These are phyloP conservation scores for Lentinula sp. DNA, from an alignment of 768 basidiomycete genomes.

Conservation along the genomic window DNA sequence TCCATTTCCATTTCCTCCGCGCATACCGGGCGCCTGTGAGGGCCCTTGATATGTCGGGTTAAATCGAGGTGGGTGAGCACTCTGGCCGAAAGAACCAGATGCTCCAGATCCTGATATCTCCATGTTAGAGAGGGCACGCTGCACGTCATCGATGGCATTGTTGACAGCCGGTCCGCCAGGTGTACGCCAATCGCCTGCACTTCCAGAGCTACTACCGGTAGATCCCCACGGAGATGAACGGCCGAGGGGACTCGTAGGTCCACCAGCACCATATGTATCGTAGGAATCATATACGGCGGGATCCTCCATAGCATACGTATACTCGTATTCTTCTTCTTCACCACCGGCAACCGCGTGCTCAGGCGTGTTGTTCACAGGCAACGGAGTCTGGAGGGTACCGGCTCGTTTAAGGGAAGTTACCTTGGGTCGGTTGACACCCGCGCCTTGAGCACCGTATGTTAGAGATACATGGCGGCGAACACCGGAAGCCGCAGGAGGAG, in stretches of 20 bases:
- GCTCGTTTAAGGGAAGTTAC: slow-evolving; percentile 58
- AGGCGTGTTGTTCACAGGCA: slow-evolving; percentile 31
- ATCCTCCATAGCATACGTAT: slow-evolving; percentile 43
- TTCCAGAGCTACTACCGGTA: slow-evolving; percentile 3
- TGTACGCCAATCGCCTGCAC: slow-evolving; percentile 54
- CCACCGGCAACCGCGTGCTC: slow-evolving; percentile 18
- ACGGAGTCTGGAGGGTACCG: slow-evolving; percentile 63
- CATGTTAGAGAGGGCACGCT: slow-evolving; percentile 64
- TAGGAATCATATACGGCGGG: slow-evolving; percentile 49
- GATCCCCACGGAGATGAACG: slow-evolving; percentile 65
- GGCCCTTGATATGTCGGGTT: slow-evolving; percentile 45
- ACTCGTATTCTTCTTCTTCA: slow-evolving; percentile 53
- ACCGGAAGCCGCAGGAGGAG: slow-evolving; percentile 62
- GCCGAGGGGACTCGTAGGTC: slow-evolving; percentile 51
- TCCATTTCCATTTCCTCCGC: slow-evolving; percentile 29
- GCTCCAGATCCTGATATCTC: slow-evolving; percentile 42
- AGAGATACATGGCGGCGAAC: slow-evolving; percentile 80
- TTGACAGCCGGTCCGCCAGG: slow-evolving; percentile 24
- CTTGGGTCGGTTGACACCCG: slow-evolving; percentile 41
- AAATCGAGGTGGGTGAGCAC: slow-evolving; percentile 66
- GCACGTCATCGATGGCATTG: slow-evolving; percentile 62
- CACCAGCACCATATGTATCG: slow-evolving; percentile 38
- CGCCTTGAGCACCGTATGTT: slow-evolving; percentile 61
- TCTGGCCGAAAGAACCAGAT: slow-evolving; percentile 36
- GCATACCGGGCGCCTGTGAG: slow-evolving; percentile 36